These are phyloP conservation scores for Sarocladiaceae sp. DNA, from an alignment of 2,329 filamentous ascomycete species.

Conservation along the genomic window DNA sequence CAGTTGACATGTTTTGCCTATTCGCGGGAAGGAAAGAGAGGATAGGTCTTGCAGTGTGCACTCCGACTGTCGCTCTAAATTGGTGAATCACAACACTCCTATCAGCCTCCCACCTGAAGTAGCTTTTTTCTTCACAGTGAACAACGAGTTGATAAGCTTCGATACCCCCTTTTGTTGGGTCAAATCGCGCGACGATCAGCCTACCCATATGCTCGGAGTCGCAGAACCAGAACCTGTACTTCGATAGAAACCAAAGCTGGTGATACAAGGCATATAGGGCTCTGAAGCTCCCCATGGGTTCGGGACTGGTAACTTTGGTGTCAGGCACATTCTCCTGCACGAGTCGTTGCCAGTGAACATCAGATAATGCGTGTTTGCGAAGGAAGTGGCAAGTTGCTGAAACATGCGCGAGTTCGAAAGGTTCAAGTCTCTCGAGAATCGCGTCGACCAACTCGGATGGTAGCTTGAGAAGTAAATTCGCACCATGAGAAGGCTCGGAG, in stretches of 20 bases:
- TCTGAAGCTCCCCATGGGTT: slow-evolving; percentile 58
- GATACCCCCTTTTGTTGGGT: slow-evolving; percentile 66
- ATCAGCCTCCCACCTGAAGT: slow-evolving; percentile 60
- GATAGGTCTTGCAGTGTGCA: slow-evolving; percentile 71
- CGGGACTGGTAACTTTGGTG: slow-evolving; percentile 42
- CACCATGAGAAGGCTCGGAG: too few relatives aligned
- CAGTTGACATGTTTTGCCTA: slow-evolving; percentile 17
- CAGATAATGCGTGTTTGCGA: slow-evolving; percentile 52
- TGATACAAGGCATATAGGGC: slow-evolving; percentile 70
- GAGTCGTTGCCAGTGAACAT: slow-evolving; percentile 65
- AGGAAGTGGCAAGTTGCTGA: slow-evolving; percentile 58
- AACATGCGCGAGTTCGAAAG: slow-evolving; percentile 55
- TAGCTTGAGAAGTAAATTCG: too few relatives aligned
- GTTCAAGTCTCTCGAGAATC: slow-evolving; percentile 61
- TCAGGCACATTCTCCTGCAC: slow-evolving; percentile 64
- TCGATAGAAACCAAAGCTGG: slow-evolving; percentile 77
- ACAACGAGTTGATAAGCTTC: slow-evolving; percentile 74
- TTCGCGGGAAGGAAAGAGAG: slow-evolving; percentile 42
- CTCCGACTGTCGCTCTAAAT: slow-evolving; percentile 62
- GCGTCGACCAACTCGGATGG: slow-evolving; percentile 69
- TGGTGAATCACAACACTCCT: slow-evolving; percentile 61
- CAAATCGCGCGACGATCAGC: slow-evolving; percentile 70
- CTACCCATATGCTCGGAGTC: slow-evolving; percentile 69
- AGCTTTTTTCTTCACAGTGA: slow-evolving; percentile 46
- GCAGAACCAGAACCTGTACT: slow-evolving; percentile 78